These are phyloP conservation scores for Cercospora sojina DNA, from an alignment of 2,329 filamentous ascomycete species.

Conservation along the genomic window DNA sequence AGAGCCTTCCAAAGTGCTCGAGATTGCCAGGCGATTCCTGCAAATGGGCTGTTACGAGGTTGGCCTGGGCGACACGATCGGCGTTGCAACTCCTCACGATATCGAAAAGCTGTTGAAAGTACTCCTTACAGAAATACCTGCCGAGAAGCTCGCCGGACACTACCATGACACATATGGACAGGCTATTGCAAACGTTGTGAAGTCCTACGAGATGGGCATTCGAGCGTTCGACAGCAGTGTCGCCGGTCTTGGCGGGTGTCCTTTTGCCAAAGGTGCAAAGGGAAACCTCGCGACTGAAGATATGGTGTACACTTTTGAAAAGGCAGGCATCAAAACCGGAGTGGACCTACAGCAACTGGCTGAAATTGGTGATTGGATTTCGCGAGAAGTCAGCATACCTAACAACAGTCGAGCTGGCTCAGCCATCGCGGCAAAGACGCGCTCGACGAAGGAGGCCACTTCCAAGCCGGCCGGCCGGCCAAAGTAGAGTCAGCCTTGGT, in stretches of 20 bases:
- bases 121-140: slow-evolving; percentile 32
- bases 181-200: slow-evolving; percentile 31
- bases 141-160: slow-evolving; percentile 31
- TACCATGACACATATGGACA: slow-evolving; percentile 38
- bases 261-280: slow-evolving; percentile 33
- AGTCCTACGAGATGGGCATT: slow-evolving; percentile 30
- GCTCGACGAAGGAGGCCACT: not conserved
- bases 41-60: slow-evolving; percentile 36
- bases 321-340: slow-evolving; percentile 31
- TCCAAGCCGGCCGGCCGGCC: not conserved
- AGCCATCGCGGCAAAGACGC: slow-evolving; percentile 22
- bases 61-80: slow-evolving; percentile 33
- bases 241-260: slow-evolving; percentile 35
- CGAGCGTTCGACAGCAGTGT: slow-evolving; percentile 34
- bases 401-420: slow-evolving; percentile 33
- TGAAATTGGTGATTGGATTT: slow-evolving; percentile 33
- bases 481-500: slow-evolving; percentile 12
- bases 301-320: slow-evolving; percentile 32
- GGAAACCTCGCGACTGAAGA: slow-evolving; percentile 36
- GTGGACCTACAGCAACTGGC: slow-evolving; percentile 28
- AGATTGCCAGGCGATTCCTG: slow-evolving; percentile 21
- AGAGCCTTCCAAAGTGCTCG: slow-evolving; percentile 25
- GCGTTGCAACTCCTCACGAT: slow-evolving; percentile 29
- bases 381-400: slow-evolving; percentile 20
- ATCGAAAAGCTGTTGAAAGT: slow-evolving; percentile 38